These are phyloP conservation scores for Fragaria nilgerrensis DNA, from an alignment of 306 rosid species.

Conservation along the genomic window DNA sequence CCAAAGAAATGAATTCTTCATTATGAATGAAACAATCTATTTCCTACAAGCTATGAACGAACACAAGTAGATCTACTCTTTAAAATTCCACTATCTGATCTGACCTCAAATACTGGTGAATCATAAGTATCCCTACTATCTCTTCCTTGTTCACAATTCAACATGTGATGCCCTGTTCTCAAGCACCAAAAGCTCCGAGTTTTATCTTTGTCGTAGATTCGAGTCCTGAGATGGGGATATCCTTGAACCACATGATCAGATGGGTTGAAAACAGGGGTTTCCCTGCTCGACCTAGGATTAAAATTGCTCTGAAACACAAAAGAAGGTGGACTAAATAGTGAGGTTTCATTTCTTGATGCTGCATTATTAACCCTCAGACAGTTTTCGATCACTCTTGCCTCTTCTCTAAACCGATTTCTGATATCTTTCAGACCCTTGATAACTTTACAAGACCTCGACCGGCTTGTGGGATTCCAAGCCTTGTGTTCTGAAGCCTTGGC, in stretches of 20 bases:
- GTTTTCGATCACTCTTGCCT: constrained; percentile 74
- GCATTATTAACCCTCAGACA: constrained; percentile 52
- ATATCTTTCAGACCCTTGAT: constrained; percentile 45
- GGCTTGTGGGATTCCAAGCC: constrained; percentile 30
- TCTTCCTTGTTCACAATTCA: constrained; percentile 32
- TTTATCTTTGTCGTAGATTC: constrained; percentile 34
- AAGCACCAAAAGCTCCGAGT: constrained; percentile 42
- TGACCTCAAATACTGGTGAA: constrained; percentile 62
- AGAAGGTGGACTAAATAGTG: constrained; percentile 36
- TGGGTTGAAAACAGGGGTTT: constrained; percentile 79
- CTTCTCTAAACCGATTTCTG: constrained; percentile 73
- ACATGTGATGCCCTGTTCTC: constrained; percentile 32
- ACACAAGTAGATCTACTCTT: constrained; percentile 55
- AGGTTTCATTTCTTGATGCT: constrained; percentile 43
- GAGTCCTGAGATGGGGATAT: constrained; percentile 62
- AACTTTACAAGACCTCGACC: constrained; percentile 42
- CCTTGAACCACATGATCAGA: constrained; percentile 53
- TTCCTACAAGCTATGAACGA: constrained; percentile 28
- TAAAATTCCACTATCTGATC: constrained; percentile 41
- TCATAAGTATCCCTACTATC: constrained; percentile 31
- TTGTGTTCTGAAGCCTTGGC: constrained; percentile 34
- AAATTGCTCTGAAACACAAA: constrained; percentile 25
- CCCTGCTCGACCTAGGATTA: constrained; percentile 39
- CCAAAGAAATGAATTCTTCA: background rate
- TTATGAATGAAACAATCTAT: constrained; percentile 9